phyloP scores from a whole-genome alignment of 768 basidiomycete genomes.

The Suillus spraguei region DNA sequence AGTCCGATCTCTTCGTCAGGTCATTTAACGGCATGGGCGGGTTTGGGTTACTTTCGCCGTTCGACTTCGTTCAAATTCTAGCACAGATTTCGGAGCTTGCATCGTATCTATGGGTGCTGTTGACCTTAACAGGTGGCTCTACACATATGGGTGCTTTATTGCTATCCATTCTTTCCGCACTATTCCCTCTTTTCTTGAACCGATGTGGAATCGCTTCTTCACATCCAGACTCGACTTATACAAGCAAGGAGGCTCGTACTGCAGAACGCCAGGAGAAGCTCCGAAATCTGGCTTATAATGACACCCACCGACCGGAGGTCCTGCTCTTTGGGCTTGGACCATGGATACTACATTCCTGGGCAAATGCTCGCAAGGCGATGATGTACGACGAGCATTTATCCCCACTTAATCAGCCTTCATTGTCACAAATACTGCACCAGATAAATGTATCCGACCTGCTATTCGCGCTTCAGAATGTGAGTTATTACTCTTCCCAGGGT shows the following conservation, averaged over 20 bases:
- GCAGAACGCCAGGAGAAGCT: conserved; percentile 75
- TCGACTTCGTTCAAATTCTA: conserved; percentile 77
- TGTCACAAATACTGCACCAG: conserved; percentile 51
- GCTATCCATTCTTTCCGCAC: conserved; percentile 61
- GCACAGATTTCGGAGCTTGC: conserved; percentile 70
- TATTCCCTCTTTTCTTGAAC: conserved; percentile 60
- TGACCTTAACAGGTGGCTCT: conserved; percentile 57
- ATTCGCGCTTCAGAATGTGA: conserved; percentile 69
- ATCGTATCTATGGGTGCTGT: conserved; percentile 70
- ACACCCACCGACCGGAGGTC: conserved; percentile 77
- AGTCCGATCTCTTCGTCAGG: conserved; percentile 82
- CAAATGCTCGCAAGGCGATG: conserved; percentile 59
- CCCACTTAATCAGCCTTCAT: conserved; percentile 38
- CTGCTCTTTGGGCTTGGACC: conserved; percentile 81
- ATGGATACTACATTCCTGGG: conserved; percentile 85
- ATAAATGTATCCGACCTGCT: conserved; percentile 67
- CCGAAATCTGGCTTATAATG: conserved; percentile 75
- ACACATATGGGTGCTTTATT: conserved; percentile 59
- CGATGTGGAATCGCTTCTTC: conserved; percentile 47
- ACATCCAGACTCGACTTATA: conserved; percentile 47
- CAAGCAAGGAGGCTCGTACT: conserved; percentile 59
- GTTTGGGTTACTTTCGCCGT: conserved; percentile 79
- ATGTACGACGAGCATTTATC: conserved; percentile 55
- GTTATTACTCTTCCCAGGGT: conserved; percentile 27
- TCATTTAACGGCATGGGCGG: conserved; percentile 75